Evolutionary conservation across 176 grass and related monocot genomes (phyloP), one percentile per base, ranked within the genome.

Genomic region (Triticum dicoccoides): DNA sequence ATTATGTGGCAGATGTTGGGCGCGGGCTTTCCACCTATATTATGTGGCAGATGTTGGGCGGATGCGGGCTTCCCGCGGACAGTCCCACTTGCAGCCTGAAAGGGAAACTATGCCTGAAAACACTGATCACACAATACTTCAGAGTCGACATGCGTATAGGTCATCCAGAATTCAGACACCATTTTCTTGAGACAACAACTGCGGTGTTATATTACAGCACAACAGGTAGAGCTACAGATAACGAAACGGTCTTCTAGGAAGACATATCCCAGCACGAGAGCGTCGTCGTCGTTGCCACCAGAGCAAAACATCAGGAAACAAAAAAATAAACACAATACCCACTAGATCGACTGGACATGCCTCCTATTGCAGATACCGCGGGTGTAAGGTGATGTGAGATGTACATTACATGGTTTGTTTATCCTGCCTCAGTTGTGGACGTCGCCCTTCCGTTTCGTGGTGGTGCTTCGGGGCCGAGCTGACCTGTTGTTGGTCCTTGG

Each of bases 361-460:
- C 56, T 85, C 78, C 90, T 66, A 91, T 25, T 82, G 72, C 78
- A 62, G 66, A 77, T 82, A 47, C 45, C 27, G n/a, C 38, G 29
- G 69, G 69, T 82, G 88, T 83, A 65, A 78, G 88, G 86, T 69
- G 37, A 37, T 72, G 82, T 34, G 81, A 69, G 75, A 87, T 84
- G 44, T 87, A 90, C 66, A 84, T 88, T 82, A 85, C 78, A 82
- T 34, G 30, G 78, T 35, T 69, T 65, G 54, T 78, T 82, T 38
- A 42, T 80, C 65, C 68, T 61, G 44, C 65, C 86, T 94, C 86
- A 97, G 52, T 89, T 97, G 14, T 77, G 82, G 61, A 82, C 38
- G 9, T 84, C 93, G 3, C 56, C 84, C 91, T 98, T 95, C 88
- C 90, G 88, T 79, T 92, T 98, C 12, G 90, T 94, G 42, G 90